Evolutionary conservation across 352 stramenopile species (phyloP), one percentile per base, ranked within the genome.

Genomic region (Elongisporangium undulatum): DNA sequence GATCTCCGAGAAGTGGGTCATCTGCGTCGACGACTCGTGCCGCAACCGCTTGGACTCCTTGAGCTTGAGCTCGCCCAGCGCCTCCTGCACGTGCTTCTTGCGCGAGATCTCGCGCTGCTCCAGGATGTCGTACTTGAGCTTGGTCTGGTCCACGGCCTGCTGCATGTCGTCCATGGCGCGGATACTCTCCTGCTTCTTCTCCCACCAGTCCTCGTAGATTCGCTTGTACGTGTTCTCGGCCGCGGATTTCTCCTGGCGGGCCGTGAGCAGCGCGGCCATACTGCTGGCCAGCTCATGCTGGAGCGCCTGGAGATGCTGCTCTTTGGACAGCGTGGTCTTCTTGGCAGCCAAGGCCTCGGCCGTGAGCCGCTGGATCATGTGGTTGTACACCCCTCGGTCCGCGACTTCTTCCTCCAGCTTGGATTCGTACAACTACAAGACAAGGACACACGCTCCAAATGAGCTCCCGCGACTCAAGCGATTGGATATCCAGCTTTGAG

Each of bases 301-400:
- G 7, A 93, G 63, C 19, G 66, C 59, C 56, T 76, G 57, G 19
- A 93, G 66, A 22, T 82, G 61, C 24, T 87, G 82, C 61, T 93
- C 84, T 22, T 84, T 85, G 20, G 77, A 71, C 16, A 86, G 49
- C 23, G 78, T 89, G 16, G 66, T 58, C 52, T 93, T 93, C 66
- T 89, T 93, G 19, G 78, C 72, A 1, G 63, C 62, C 0, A 88
- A 62, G 7, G 82, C 76, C 53, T 94, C 85, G 19, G 68, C 69
- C 6, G 77, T 72, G 22, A 94, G 59, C 6, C 85, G 80, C 49
- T 90, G 71, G 63, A 94, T 90, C 85, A 91, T 94, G 64, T 94
- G 82, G 41, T 74, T 91, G 68, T 92, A 94, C 49, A 94, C 79
- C 10, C 81, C 80, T 7, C 75, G 74, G 26, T 93, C 84, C 0